Base-by-base conservation (phyloP, 2,329 filamentous ascomycete species). In the Colletotrichum cereale region DNA sequence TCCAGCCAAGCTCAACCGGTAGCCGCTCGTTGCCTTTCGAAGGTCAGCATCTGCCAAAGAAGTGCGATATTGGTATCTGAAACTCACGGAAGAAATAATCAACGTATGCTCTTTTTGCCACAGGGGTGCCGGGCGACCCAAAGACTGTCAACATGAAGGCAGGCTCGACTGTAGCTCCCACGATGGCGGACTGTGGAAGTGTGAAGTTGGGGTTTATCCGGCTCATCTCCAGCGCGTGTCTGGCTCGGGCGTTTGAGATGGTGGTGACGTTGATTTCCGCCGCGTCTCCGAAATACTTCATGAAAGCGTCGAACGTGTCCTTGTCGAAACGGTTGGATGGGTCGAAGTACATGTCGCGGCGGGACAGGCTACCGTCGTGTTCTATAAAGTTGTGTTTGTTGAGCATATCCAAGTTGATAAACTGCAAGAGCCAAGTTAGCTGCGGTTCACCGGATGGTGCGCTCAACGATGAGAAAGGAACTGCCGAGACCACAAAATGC, bases 301-400 rank as follows among this genome's bases (percentile, higher is more conserved):
- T 79, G 0, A 82, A 84, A 57, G 82, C 76, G 61, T 85, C 81
- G 76, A 88, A 90, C 69, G 88, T 76, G 2, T 80, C 83, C 57
- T 84, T 77, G 77, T 89, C 87, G 79, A 89, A 89, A 66, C 83
- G 67, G 74, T 86, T 82, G 74, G 85, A 85, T 75, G 85, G 84
- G 26, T 86, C 86, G 65, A 86, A 83, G 80, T 78, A 85, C n/a
- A 82, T 84, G 67, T 89, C 87, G 2, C 79, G 75, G 24, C 86
- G 86, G 47, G 80, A 82, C 29, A 86, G 64, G 67, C 84, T 86
- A 5, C 82, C 85, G 62, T 87, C 85, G 63, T 87, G 85, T 66
- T 87, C 85, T 10, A 87, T 77, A 14, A 87, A 75, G 65, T 85
- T 84, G 77, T 87, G 85, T 1, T 78, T 77, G 52, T 82, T 83